phyloP scores from a whole-genome alignment of 371 early-diverging fungal species.

The Syncephalastrum racemosum region DNA sequence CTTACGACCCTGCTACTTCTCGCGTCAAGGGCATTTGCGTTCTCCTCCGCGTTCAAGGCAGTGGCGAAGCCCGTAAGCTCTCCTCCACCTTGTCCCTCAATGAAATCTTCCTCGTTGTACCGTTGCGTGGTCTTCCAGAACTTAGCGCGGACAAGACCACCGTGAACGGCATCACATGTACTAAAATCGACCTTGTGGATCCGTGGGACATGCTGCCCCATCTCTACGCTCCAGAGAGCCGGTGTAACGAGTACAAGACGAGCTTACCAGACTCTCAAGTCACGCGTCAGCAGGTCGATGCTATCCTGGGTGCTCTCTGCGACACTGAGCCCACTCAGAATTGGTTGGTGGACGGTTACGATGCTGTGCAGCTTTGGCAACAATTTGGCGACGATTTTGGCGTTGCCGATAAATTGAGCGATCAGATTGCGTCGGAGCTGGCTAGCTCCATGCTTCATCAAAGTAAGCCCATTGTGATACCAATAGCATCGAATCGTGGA shows the following conservation, averaged over 20 bases:
- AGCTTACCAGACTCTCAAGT: slow-evolving; percentile 1
- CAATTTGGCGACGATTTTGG: slow-evolving; percentile 32
- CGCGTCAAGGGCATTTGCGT: slow-evolving; percentile 10
- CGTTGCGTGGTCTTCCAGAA: slow-evolving; percentile 43
- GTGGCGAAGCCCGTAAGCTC: neutral
- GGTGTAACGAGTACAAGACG: too few relatives aligned
- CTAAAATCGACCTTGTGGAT: slow-evolving; percentile 39
- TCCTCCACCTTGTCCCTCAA: slow-evolving; percentile 8
- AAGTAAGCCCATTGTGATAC: slow-evolving; percentile 27
- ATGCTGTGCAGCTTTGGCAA: slow-evolving; percentile 41
- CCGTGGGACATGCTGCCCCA: slow-evolving; percentile 47
- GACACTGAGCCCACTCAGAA: neutral
- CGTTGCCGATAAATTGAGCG: slow-evolving; percentile 29
- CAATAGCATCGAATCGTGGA: too few relatives aligned
- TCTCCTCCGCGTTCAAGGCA: slow-evolving; percentile 6
- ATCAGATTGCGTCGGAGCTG: slow-evolving; percentile 41
- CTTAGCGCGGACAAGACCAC: slow-evolving; percentile 12
- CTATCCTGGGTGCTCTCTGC: neutral
- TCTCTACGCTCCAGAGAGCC: slow-evolving; percentile 24
- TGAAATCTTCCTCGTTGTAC: slow-evolving; percentile 39
- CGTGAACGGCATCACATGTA: slow-evolving; percentile 28
- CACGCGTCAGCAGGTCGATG: slow-evolving; percentile 1
- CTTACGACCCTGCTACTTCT: neutral
- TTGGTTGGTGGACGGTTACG: slow-evolving; percentile 28
- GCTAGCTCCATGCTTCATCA: slow-evolving; percentile 43